phyloP scores from a whole-genome alignment of 2,329 filamentous ascomycete genomes.

The Epicoccum sorghinum region DNA sequence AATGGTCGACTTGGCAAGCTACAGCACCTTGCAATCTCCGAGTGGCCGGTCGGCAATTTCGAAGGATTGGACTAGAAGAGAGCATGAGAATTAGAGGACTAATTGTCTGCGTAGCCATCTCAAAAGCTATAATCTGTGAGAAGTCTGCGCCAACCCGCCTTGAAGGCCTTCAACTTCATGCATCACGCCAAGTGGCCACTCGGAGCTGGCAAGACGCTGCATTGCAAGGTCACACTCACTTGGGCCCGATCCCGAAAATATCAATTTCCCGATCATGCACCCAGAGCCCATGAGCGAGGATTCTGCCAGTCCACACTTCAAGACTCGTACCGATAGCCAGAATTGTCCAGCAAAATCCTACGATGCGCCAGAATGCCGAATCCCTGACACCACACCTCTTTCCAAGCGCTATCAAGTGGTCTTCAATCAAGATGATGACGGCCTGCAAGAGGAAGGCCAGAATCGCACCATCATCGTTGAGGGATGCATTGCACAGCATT shows the following conservation, averaged over 20 bases:
- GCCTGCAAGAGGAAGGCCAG: slow-evolving; percentile 33
- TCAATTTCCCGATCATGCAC: slow-evolving; percentile 25
- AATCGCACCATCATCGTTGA: slow-evolving; percentile 24
- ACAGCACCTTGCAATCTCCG: too few relatives aligned
- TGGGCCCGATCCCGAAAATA: slow-evolving; percentile 30
- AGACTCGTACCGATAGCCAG: slow-evolving; percentile 24
- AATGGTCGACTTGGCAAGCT: too few relatives aligned
- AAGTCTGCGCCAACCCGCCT: too few relatives aligned
- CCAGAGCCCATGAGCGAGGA: slow-evolving; percentile 27
- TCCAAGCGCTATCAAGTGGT: slow-evolving; percentile 34
- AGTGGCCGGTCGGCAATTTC: too few relatives aligned
- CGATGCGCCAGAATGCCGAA: slow-evolving; percentile 19
- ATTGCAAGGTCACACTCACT: background rate
- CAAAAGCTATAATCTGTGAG: too few relatives aligned
- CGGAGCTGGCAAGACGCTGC: too few relatives aligned
- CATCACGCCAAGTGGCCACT: too few relatives aligned
- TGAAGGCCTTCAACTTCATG: too few relatives aligned
- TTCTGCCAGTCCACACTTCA: slow-evolving; percentile 11
- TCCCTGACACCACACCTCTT: slow-evolving; percentile 26
- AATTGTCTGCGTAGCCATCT: too few relatives aligned
- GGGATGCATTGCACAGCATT: slow-evolving; percentile 21
- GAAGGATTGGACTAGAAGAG: too few relatives aligned
- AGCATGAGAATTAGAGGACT: too few relatives aligned
- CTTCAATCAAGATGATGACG: slow-evolving; percentile 35
- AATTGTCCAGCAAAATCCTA: slow-evolving; percentile 32